These are phyloP conservation scores for Euptelea pleiosperma DNA, from an alignment of 164 flowering plant species.

Conservation along the genomic window DNA sequence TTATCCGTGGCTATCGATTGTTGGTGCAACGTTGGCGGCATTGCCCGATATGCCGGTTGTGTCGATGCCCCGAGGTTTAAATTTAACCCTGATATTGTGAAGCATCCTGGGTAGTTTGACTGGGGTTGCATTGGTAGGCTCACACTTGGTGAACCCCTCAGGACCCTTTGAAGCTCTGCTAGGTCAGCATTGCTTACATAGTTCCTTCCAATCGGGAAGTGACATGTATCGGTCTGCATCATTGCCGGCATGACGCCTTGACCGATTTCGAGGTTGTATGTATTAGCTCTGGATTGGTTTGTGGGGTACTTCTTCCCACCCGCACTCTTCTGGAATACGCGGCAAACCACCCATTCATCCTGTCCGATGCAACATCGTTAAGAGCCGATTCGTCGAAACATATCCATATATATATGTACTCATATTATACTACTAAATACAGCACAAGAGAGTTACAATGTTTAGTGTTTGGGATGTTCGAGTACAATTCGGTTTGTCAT, in stretches of 20 bases:
- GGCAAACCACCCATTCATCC: conserved; percentile 99
- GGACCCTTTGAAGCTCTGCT: conserved; percentile 48
- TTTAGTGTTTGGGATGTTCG: no score
- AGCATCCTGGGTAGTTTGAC: conserved; percentile 43
- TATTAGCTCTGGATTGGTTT: conserved; percentile 38
- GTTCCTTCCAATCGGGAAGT: conserved; percentile 42
- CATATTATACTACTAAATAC: no score
- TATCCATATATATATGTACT: no score
- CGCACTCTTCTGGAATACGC: conserved; percentile 80
- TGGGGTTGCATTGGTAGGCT: conserved; percentile 41
- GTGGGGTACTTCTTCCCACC: conserved; percentile 65
- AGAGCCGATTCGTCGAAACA: no score
- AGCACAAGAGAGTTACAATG: no score
- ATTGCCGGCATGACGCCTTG: conserved; percentile 26
- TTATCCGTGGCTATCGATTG: conserved; percentile 20
- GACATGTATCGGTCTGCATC: conserved; percentile 36
- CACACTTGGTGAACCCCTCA: conserved; percentile 31
- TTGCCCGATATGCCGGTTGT: conserved; percentile 25
- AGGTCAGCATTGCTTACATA: conserved; percentile 48
- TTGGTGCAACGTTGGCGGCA: conserved; percentile 26
- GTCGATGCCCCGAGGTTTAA: conserved; percentile 49
- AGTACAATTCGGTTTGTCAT: no score
- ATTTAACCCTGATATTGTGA: conserved; percentile 74
- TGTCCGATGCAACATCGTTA: conserved; percentile 39
- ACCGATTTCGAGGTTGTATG: conserved; percentile 46